Conservation (phyloP, 2,329 filamentous ascomycete species). For the Akanthomyces dipterigenus region DNA sequence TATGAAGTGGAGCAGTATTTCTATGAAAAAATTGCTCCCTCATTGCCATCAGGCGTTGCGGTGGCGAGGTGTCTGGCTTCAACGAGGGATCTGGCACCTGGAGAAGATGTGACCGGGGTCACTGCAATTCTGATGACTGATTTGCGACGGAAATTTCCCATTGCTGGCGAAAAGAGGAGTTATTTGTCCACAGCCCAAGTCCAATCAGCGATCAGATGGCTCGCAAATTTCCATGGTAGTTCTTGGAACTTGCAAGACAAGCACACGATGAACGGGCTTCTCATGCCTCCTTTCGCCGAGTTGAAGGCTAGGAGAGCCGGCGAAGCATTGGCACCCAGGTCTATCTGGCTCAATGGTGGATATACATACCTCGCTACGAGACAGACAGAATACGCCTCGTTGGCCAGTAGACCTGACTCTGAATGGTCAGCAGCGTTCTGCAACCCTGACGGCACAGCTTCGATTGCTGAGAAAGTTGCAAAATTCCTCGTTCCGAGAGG, state of each 20-base stretch:
- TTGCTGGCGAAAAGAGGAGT: conserved; percentile 48
- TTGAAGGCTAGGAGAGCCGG: conserved; percentile 22
- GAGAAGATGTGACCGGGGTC: conserved; percentile 29
- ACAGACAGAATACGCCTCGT: conserved; percentile 44
- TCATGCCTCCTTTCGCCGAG: conserved; percentile 52
- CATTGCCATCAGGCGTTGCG: conserved; percentile 34
- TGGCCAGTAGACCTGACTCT: conserved; percentile 38
- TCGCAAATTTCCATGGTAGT: conserved; percentile 53
- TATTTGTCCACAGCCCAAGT: conserved; percentile 42
- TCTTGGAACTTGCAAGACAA: conserved; percentile 37
- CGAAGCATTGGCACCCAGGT: conserved; percentile 16
- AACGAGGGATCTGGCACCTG: conserved; percentile 20
- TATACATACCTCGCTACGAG: conserved; percentile 64
- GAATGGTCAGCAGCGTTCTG: conserved; percentile 52
- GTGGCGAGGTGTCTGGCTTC: conserved; percentile 46
- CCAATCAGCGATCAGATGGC: conserved; percentile 51
- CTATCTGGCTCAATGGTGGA: conserved; percentile 58
- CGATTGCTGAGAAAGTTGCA: conserved; percentile 48
- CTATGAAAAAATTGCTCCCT: conserved; percentile 49
- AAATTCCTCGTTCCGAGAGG: conserved; percentile 40
- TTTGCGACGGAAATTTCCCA: conserved; percentile 44
- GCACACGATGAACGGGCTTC: conserved; percentile 27
- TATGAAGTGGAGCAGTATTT: conserved; percentile 63
- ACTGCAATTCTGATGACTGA: conserved; percentile 54
- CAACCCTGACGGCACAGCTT: conserved; percentile 18